Base-by-base conservation (phyloP, 2,329 filamentous ascomycete species). In the Cryphonectria parasitica region DNA sequence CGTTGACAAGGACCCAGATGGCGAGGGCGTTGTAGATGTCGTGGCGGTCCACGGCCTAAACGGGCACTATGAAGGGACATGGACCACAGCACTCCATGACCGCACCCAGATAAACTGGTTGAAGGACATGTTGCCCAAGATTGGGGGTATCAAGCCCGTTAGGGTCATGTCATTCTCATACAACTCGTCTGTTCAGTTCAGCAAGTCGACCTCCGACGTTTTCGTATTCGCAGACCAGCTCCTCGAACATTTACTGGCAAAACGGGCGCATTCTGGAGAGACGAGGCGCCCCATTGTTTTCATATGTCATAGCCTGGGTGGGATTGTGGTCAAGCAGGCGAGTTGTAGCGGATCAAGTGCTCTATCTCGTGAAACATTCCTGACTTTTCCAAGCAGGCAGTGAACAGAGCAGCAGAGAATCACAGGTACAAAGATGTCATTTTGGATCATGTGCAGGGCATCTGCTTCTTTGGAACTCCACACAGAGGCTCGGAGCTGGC, bases 21-120 rank as follows among this genome's bases (percentile, higher is more conserved):
- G 34, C 19, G 52, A 61, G 31, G 54, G 54, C 31, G 36, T 68
- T 13, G 66, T 68, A 8, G 66, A 68, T 34, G 36, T 68, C 31
- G 66, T 68, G 49, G 66, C 66, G 22, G 66, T 68, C 15, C 66
- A 68, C 28, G 67, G 60, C 28, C 61, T 56, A 31, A 54, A 64
- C 19, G 25, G 43, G 2, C 43, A 66, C 28, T 34, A 49, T 66
- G 64, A 45, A n/a, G 43, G 25, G 39, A 66, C 64, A 3, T 52
- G 64, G 64, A 66, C 64, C 22, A 45, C 43, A 13, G n/a, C 28
- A 17, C 31, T 66, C 13, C 28, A 36, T 58, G 54, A 58, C 8
- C 28, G 36, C 19, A n/a, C 10, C 7, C 25, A 15, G 45, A 41
- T 68, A 10, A 62, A 68, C 41, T 68, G 56, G 67, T 19, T 68